These are phyloP conservation scores for Solanum microdontum DNA, from an alignment of 257 asterid species.

Conservation along the genomic window DNA sequence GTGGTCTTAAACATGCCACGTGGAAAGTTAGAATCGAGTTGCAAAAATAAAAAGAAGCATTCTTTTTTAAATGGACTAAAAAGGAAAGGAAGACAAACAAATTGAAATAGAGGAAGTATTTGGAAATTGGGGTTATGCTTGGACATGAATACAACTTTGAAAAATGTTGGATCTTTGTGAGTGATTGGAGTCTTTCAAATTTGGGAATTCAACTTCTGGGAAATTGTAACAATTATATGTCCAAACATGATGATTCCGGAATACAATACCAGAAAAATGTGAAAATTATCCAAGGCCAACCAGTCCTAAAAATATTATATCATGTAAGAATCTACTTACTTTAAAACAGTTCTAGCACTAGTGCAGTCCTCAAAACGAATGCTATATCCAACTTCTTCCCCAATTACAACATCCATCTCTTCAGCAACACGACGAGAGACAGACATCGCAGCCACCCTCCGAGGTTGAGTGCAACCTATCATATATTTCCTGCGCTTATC, in stretches of 20 bases:
- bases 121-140: not conserved
- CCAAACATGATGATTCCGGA: not conserved
- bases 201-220: not conserved
- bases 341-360: constrained; percentile 70
- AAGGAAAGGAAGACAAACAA: not conserved
- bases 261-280: not conserved
- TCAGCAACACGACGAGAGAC: constrained; percentile 97
- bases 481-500: constrained; percentile 73
- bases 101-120: not conserved
- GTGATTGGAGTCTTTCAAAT: not conserved
- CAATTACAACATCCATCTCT: constrained; percentile 94
- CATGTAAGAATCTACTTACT: constrained; percentile 21
- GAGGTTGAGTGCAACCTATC: constrained; percentile 98
- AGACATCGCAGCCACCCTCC: constrained; percentile 98
- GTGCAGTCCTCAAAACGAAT: constrained; percentile 96
- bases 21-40: not conserved
- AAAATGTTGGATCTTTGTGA: not conserved
- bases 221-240: not conserved
- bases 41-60: not conserved
- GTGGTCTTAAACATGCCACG: not conserved
- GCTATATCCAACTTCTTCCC: constrained; percentile 97
- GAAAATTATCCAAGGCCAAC: not conserved
- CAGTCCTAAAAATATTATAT: not conserved
- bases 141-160: not conserved
- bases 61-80: not conserved